Base-by-base conservation (phyloP, 495 filamentous ascomycete genomes). In the Talaromyces trachyspermus region DNA sequence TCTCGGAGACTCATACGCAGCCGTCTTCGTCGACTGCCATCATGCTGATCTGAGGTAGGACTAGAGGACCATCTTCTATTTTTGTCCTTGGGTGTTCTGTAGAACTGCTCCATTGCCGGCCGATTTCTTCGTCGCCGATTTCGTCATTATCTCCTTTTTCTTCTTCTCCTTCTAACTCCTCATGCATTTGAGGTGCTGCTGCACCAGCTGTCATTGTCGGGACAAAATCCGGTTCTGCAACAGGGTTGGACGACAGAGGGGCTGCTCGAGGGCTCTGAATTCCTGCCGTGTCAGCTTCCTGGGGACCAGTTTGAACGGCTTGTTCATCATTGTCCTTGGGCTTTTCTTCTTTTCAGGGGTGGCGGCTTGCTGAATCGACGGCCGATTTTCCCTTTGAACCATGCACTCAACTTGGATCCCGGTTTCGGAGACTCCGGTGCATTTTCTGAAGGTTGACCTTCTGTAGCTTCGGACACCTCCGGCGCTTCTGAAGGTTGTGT, bases 351-450 rank as follows among this genome's bases (percentile, higher is more conserved):
- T 30, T 46, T 35, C 45, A 14, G 43, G 26, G 33, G 38, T 41
- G 51, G 48, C 5, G 45, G 36, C 17, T 55, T 58, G 59, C 69
- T 61, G 48, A 62, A 38, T 15, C 63, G 61, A 45, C 75, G 69
- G 0, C 69, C 64, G 32, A 84, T 66, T 41, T 70, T 75, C 6
- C 61, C 71, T 54, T 77, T 80, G 35, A 86, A 61, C 81, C 81
- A 86, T 36, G 69, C 68, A 45, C 74, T 83, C 29, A 84, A 65
- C 48, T 75, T 74, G 33, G 66, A 69, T 12, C 64, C 58, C 8
- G 49, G 52, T 37, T 54, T 57, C 32, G 36, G 33, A 1, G 53
- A 46, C 0, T 56, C 52, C 9, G 32, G 42, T 3, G 59, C 29
- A 1, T 12, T 33, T 17, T 15, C 25, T 11, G 29, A 25, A 7